Evolutionary conservation across 2,329 filamentous ascomycete genomes (phyloP).

Genomic region (Neoarthrinium moseri): DNA sequence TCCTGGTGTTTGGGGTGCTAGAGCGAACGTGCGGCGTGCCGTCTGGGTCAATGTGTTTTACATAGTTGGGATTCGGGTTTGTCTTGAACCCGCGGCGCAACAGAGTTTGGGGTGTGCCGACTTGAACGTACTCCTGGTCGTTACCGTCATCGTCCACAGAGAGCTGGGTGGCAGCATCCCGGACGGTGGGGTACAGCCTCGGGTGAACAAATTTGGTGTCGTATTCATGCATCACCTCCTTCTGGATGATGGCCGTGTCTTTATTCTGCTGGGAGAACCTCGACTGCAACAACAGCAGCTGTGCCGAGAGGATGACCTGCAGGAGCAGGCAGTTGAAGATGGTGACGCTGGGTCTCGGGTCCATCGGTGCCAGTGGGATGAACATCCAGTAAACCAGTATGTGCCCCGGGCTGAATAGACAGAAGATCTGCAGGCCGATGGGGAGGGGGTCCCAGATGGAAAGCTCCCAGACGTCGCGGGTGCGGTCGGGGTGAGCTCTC

Average conservation of each 20-base stretch:
- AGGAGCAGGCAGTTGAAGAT: conserved; percentile 81
- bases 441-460: conserved; percentile 91
- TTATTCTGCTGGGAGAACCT: conserved; percentile 82
- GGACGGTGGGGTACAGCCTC: conserved; percentile 75
- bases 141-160: conserved; percentile 45
- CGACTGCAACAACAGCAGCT: conserved; percentile 71
- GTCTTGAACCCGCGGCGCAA: conserved; percentile 77
- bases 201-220: conserved; percentile 95
- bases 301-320: conserved; percentile 70
- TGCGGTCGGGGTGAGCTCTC: conserved; percentile 78
- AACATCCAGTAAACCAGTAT: conserved; percentile 88
- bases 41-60: conserved; percentile 70
- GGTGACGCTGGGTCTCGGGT: conserved; percentile 80
- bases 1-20: conserved; percentile 33
- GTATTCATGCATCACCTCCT: conserved; percentile 92
- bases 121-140: conserved; percentile 41
- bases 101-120: conserved; percentile 56
- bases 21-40: conserved; percentile 29
- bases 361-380: conserved; percentile 72
- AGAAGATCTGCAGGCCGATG: conserved; percentile 78
- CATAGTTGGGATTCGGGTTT: conserved; percentile 80
- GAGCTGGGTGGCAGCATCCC: conserved; percentile 78
- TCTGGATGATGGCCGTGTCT: conserved; percentile 80
- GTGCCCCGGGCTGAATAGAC: conserved; percentile 90
- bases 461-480: conserved; percentile 91